A percentile compares a stretch with the other conserved stretches of the same genome.
These are phyloP conservation scores for Xylaria digitata DNA, from an alignment of 2,329 filamentous ascomycete species.

Conservation along the genomic window DNA sequence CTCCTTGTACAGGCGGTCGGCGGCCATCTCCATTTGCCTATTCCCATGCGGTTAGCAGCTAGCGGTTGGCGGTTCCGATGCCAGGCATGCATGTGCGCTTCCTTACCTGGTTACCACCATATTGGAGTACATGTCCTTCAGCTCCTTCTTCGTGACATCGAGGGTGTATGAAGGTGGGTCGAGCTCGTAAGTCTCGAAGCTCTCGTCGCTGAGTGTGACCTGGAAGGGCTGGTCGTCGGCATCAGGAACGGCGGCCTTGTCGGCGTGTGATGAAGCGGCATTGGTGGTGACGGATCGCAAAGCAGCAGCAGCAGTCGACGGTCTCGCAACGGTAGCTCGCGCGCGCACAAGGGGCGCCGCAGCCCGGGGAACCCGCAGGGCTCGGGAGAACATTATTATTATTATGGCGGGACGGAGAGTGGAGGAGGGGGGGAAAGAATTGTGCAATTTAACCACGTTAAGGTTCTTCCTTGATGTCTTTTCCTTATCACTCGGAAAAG, in stretches of 20 bases:
- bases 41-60: slow-evolving; percentile 22
- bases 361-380: slow-evolving; percentile 71
- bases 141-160: slow-evolving; percentile 94
- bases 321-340: slow-evolving; percentile 52
- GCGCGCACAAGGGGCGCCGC: slow-evolving; percentile 65
- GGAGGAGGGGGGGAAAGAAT: not conserved
- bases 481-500: slow-evolving; percentile 4
- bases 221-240: slow-evolving; percentile 89
- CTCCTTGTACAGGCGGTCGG: slow-evolving; percentile 99
- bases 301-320: slow-evolving; percentile 59
- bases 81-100: not conserved
- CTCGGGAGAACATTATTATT: slow-evolving; percentile 71
- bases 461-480: not conserved
- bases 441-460: not conserved
- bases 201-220: slow-evolving; percentile 94
- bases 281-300: slow-evolving; percentile 91
- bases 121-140: slow-evolving; percentile 99
- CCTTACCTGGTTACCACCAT: slow-evolving; percentile 93
- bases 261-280: slow-evolving; percentile 89
- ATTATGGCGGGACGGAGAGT: slow-evolving; percentile 52
- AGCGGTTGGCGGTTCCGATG: slow-evolving; percentile 1
- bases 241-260: slow-evolving; percentile 72
- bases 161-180: slow-evolving; percentile 95
- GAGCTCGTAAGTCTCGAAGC: slow-evolving; percentile 99
- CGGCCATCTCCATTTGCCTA: slow-evolving; percentile 99